Conservation (phyloP, 257 asterid species). For the Gentiana straminea region DNA sequence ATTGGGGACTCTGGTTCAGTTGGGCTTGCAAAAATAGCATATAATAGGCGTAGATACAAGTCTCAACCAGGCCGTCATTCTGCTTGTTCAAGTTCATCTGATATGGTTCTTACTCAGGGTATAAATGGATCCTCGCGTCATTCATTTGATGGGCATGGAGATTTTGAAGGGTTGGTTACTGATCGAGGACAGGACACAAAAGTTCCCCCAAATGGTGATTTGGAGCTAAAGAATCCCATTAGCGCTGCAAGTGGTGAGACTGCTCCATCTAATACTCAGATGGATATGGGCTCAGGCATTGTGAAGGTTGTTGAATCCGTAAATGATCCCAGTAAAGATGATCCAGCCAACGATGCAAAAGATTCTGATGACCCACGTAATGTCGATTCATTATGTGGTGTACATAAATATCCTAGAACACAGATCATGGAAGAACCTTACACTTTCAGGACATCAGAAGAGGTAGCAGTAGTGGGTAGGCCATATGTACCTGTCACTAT, state of each 20-base stretch:
- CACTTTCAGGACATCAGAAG: conserved; percentile 23
- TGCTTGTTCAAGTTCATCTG: conserved; percentile 48
- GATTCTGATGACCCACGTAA: conserved; percentile 29
- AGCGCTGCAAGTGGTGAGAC: conserved; percentile 28
- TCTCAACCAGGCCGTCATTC: conserved; percentile 58
- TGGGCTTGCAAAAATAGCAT: conserved; percentile 46
- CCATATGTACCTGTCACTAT: conserved; percentile 20
- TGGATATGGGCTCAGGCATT: conserved; percentile 28
- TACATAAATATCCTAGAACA: conserved; percentile 22
- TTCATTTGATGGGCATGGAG: conserved; percentile 32
- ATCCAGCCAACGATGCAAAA: conserved; percentile 17
- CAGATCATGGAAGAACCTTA: conserved; percentile 22
- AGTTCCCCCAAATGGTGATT: conserved; percentile 18
- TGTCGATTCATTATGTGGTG: conserved; percentile 28
- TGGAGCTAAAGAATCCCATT: conserved; percentile 30
- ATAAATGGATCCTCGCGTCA: conserved; percentile 41
- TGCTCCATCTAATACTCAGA: conserved; percentile 24
- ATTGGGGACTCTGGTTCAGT: conserved; percentile 49
- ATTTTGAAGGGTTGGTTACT: conserved; percentile 27
- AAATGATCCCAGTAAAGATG: conserved; percentile 24
- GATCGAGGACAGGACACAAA: conserved; percentile 30
- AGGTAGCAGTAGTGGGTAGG: conserved; percentile 20
- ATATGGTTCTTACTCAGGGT: conserved; percentile 39
- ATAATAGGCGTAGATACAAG: conserved; percentile 61
- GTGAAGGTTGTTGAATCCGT: conserved; percentile 28